Base-by-base conservation (phyloP, 1,139 yeast species). In the Scheffersomyces lignicola region DNA sequence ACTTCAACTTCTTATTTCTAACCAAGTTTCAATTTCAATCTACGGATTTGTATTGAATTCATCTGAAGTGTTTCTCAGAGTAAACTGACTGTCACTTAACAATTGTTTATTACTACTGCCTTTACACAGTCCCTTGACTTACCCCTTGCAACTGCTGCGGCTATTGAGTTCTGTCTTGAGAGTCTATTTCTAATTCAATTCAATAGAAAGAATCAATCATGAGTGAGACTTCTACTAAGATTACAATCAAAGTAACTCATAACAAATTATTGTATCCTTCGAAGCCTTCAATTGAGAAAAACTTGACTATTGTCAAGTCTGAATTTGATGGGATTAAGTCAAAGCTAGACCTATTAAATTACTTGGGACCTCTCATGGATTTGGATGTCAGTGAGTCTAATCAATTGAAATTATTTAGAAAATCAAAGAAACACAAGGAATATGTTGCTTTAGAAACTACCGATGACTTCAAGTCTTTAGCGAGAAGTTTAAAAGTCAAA, bases 401-500 rank as follows among this genome's bases (percentile, higher is more conserved):
- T 12, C 13, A 38, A 3, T 38, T 41, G 14, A 31, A 36, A 7
- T 43, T 53, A 23, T 34, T 49, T 28, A 56, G 80, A 42, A 70
- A 65, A 43, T 69, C 76, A 7, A 73, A 72, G 54, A 69, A 69
- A 44, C 58, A 58, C 33, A 65, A 64, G 41, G 51, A 56, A 13
- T 76, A 59, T 44, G 70, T 75, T 4, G 44, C 58, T 7, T 60
- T 78, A 48, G 65, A 62, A 25, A 35, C 60, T 4, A 47, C 39
- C 2, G 58, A 60, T 9, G 81, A 76, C 43, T 77, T 71, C 50
- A 66, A 58, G 43, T 59, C 72, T 11, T 56, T 78, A 40, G 49
- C 54, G 22, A 62, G 82, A 41, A 73, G 79, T 34, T 59, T 70
- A 44, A 58, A 62, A 39, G 76, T 69, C n/a, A 70, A 70, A 48